Base-by-base conservation (phyloP, 148 eudicot genomes). In the Chenopodium berlandieri region DNA sequence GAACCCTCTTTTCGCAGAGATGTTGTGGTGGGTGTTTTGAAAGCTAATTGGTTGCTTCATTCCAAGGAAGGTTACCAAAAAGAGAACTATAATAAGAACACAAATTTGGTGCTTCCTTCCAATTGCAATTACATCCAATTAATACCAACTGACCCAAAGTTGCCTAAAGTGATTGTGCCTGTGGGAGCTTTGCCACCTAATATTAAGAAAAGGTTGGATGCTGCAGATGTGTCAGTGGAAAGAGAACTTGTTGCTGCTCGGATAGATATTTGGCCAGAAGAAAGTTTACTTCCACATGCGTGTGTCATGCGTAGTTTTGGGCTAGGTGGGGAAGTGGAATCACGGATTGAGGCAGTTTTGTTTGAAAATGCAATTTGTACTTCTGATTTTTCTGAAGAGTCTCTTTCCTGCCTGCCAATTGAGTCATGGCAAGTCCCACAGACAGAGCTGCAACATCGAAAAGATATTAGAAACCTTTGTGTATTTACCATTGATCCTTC, bases 401-500 rank as follows among this genome's bases (percentile, higher is more conserved):
- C 92, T 25, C 91, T 95, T 66, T 86, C 92, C 37, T 89, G 92
- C 84, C 83, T 94, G 75, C 99, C 97, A 31, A 75, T 48, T 83
- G 80, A 83, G 66, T 84, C 89, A 58, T 94, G 97, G 97, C 84
- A 82, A 70, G 81, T 95, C 6, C 92, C 97, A 7, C 71, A 20
- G 58, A 70, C 75, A 79, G 97, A 95, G 85, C 71, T 90, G 23
- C 62, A 81, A 54, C 73, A 37, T 58, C 87, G 97, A 81, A 90
- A 82, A 80, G 99, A 94, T 85, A 82, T 93, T 56, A 92, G 99
- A 85, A 89, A 91, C 74, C 75, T 88, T 48, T 95, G 99, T 83
- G 75, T 92, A 40, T 92, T 94, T 87, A 91, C 99, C 14, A 94
- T 95, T 69, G 99, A 95, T 81, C 97, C 99, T 65, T 73, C 92